These are phyloP conservation scores for Arctium lappa DNA, from an alignment of 129 eudicot genomes.

Conservation along the genomic window DNA sequence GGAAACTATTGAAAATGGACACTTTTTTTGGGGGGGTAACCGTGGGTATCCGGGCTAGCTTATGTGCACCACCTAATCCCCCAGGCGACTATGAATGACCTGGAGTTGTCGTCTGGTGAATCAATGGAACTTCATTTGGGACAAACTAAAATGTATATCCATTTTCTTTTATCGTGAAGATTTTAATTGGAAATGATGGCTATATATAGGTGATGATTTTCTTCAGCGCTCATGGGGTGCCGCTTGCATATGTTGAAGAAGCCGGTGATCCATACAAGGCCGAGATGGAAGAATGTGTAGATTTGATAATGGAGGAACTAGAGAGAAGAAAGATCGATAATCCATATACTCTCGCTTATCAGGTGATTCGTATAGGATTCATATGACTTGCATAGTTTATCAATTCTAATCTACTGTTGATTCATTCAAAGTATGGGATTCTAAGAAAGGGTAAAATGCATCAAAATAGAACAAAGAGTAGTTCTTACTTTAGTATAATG, in stretches of 20 bases:
- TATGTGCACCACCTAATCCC: no score
- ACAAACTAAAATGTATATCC: background rate
- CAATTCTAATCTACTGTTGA: background rate
- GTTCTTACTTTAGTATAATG: background rate
- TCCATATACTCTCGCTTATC: slow-evolving; percentile 85
- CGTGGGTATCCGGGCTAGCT: no score
- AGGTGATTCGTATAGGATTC: slow-evolving; percentile 38
- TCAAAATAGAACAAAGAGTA: background rate
- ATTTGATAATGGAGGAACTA: slow-evolving; percentile 92
- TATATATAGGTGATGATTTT: slow-evolving; percentile 87
- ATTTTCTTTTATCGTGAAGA: slow-evolving; percentile 4
- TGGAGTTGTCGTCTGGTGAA: no score
- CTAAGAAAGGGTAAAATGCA: background rate
- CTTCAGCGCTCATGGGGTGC: slow-evolving; percentile 98
- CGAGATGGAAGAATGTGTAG: slow-evolving; percentile 99
- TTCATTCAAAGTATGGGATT: background rate
- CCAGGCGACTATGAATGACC: no score
- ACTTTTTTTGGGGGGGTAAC: background rate
- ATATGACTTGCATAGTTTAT: background rate
- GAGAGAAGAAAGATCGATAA: slow-evolving; percentile 70
- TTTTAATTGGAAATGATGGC: slow-evolving; percentile 2
- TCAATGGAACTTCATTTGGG: no score
- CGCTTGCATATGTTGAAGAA: slow-evolving; percentile 97
- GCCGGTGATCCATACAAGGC: slow-evolving; percentile 99
- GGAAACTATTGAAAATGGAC: background rate